Conservation (phyloP, 768 basidiomycete species). For the Grammothele lineata region DNA sequence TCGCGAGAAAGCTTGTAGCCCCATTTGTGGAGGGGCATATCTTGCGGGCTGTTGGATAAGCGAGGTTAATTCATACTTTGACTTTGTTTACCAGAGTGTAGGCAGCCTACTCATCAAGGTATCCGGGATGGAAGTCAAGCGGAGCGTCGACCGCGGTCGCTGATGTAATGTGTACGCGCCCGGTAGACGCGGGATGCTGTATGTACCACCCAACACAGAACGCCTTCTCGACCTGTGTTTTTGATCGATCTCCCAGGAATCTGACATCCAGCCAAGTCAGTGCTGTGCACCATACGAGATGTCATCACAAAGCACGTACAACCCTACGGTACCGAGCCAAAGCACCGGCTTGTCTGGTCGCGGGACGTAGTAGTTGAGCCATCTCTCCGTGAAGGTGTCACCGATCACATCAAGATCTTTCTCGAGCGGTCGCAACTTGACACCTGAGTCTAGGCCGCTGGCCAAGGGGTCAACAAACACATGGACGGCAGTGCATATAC, state of each 20-base stretch:
- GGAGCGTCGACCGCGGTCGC: slow-evolving; percentile 37
- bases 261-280: slow-evolving; percentile 15
- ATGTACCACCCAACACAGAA: slow-evolving; percentile 28
- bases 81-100: background rate
- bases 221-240: slow-evolving; percentile 21
- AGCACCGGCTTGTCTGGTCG: slow-evolving; percentile 55
- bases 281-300: background rate
- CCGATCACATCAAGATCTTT: slow-evolving; percentile 48
- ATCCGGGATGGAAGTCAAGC: slow-evolving; percentile 43
- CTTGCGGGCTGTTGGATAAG: slow-evolving; percentile 23
- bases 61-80: background rate
- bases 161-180: slow-evolving; percentile 45
- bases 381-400: slow-evolving; percentile 42
- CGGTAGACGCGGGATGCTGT: slow-evolving; percentile 42
- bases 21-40: slow-evolving; percentile 42
- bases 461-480: background rate
- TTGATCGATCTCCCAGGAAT: slow-evolving; percentile 18
- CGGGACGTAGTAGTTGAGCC: slow-evolving; percentile 46
- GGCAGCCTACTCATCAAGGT: slow-evolving; percentile 35
- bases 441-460: slow-evolving; percentile 51
- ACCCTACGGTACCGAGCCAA: slow-evolving; percentile 36
- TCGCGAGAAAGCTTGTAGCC: slow-evolving; percentile 56
- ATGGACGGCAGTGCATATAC: background rate
- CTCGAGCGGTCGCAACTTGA: slow-evolving; percentile 49
- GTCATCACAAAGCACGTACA: slow-evolving; percentile 30